Base-by-base conservation (phyloP, 805 yeast genomes). In the Zygotorulaspora florentina region DNA sequence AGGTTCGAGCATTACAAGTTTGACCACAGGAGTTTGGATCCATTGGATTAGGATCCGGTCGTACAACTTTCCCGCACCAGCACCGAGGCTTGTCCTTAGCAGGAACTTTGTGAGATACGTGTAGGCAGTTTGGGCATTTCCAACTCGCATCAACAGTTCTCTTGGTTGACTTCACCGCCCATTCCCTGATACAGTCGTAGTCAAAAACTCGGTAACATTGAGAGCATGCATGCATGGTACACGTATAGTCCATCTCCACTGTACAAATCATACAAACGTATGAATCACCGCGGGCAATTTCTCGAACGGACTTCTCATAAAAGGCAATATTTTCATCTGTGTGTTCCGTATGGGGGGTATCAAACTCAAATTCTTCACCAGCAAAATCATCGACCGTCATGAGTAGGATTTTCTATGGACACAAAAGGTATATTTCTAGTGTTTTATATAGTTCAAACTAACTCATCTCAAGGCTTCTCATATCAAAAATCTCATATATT, bases 11-110 rank as follows among this genome's bases (percentile, higher is more conserved):
- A 31, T 71, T 68, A 68, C 97, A 89, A 0, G 87, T 74, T 59
- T 85, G 89, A 2, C 96, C 96, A 72, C 97, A 90, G 40, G 93
- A 83, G 54, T 89, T 93, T 0, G 96, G 96, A 40, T 73, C 68
- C 42, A 81, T 64, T 15, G 72, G 65, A 55, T 83, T 80, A 1
- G 73, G 65, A 3, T 62, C 68, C 0, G 96, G 96, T 52, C 85
- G 79, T 15, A 77, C 68, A 2, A 75, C 76, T 56, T 86, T 84
- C 1, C 90, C 91, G 71, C 96, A 89, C 97, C 97, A 89, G 60
- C 97, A 89, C 1, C 68, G 58, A 8, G 61, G 53, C 31, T 65
- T 53, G 37, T 58, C 52, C 77, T 77, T 63, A 77, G 83, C 33
- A 64, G 74, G 52, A 65, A 74, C 30, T 87, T 89, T 37, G 76